Evolutionary conservation across 169 alveolate genomes (phyloP).

Genomic region (Babesia ovata): DNA sequence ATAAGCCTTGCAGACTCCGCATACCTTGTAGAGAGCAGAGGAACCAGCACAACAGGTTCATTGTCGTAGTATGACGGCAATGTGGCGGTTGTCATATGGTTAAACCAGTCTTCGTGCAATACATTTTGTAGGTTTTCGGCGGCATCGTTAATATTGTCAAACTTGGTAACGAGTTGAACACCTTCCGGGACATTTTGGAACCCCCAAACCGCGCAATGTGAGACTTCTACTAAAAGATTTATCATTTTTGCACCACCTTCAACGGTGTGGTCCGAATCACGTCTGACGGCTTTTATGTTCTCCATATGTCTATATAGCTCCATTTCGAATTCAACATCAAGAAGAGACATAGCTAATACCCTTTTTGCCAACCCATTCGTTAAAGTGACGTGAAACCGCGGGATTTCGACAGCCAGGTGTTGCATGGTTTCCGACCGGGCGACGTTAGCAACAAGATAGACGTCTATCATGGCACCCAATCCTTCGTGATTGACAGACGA

Average conservation of each 20-base stretch:
- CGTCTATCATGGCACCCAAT: slow-evolving; percentile 23
- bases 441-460: slow-evolving; percentile 7
- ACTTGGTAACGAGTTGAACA: background rate
- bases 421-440: background rate
- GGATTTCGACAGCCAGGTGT: slow-evolving; percentile 2
- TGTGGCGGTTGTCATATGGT: slow-evolving; percentile 40
- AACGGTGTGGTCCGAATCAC: background rate
- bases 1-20: slow-evolving; percentile 19
- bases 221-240: background rate
- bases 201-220: slow-evolving; percentile 43
- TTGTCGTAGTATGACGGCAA: slow-evolving; percentile 30
- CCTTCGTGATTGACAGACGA: slow-evolving; percentile 19
- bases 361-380: slow-evolving; percentile 13
- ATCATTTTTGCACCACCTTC: background rate
- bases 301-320: background rate
- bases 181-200: background rate
- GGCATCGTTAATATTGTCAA: slow-evolving; percentile 16
- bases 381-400: slow-evolving; percentile 25
- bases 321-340: slow-evolving; percentile 10
- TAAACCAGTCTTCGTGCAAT: slow-evolving; percentile 33
- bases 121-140: slow-evolving; percentile 11
- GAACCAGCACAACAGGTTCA: slow-evolving; percentile 15
- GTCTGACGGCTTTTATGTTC: background rate
- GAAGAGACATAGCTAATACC: slow-evolving; percentile 15
- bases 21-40: slow-evolving; percentile 12